These are phyloP conservation scores for Fusarium chlamydosporum DNA, from an alignment of 2,329 filamentous ascomycete genomes.

Conservation along the genomic window DNA sequence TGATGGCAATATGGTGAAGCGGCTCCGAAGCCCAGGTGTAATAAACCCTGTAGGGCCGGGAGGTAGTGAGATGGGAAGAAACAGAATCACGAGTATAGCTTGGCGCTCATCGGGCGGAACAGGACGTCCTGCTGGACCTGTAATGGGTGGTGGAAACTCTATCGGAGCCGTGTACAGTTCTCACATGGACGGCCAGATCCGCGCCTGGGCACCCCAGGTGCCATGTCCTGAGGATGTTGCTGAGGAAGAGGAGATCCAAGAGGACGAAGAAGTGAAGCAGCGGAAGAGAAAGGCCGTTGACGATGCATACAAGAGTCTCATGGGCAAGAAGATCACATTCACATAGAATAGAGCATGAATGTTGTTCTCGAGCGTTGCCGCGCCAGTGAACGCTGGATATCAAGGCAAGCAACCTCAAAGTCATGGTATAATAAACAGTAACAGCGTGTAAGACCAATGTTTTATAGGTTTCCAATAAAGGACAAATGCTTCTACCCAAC, in stretches of 20 bases:
- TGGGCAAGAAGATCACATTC: slow-evolving; percentile 79
- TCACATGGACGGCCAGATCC: slow-evolving; percentile 86
- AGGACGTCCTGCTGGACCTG: slow-evolving; percentile 68
- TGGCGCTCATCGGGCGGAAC: slow-evolving; percentile 78
- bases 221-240: slow-evolving; percentile 66
- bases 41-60: slow-evolving; percentile 58
- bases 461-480: slow-evolving; percentile 12
- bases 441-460: slow-evolving; percentile 1
- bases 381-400: slow-evolving; percentile 6
- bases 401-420: slow-evolving; percentile 6
- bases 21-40: slow-evolving; percentile 75
- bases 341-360: slow-evolving; percentile 46
- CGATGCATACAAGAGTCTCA: slow-evolving; percentile 83
- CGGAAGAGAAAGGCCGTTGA: slow-evolving; percentile 84
- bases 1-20: slow-evolving; percentile 79
- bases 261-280: slow-evolving; percentile 63
- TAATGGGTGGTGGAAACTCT: slow-evolving; percentile 69
- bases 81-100: slow-evolving; percentile 79
- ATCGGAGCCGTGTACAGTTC: slow-evolving; percentile 79
- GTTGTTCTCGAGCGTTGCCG: neutral
- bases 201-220: slow-evolving; percentile 78
- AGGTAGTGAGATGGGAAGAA: slow-evolving; percentile 70
- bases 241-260: slow-evolving; percentile 60
- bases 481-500: slow-evolving; percentile 26
- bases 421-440: slow-evolving; percentile 9